Conservation (phyloP, 2,329 filamentous ascomycete species). For the Aspergillus sp. region DNA sequence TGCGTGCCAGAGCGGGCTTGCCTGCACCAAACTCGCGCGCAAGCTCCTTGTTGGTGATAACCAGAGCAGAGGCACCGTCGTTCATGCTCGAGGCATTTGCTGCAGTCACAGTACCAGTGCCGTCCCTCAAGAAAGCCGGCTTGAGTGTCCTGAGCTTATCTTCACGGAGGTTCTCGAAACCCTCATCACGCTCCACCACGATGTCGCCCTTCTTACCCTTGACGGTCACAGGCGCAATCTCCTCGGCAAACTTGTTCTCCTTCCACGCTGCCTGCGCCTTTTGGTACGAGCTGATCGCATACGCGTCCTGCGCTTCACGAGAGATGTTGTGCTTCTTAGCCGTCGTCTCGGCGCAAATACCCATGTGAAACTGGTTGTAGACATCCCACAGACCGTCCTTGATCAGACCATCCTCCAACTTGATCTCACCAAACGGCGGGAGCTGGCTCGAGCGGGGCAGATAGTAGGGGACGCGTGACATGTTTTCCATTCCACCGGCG, state of each 20-base stretch:
- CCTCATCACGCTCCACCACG: conserved; percentile 81
- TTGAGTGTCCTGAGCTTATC: conserved; percentile 87
- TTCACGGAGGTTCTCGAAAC: conserved; percentile 81
- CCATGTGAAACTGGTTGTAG: conserved; percentile 98
- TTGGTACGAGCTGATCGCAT: conserved; percentile 86
- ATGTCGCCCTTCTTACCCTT: conserved; percentile 82
- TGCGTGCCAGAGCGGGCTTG: conserved; percentile 83
- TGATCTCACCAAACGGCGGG: conserved; percentile 83
- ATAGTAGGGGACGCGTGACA: conserved; percentile 93
- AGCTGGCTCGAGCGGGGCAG: conserved; percentile 78
- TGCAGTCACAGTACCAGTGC: conserved; percentile 87
- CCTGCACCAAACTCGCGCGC: conserved; percentile 77
- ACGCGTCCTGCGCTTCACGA: conserved; percentile 86
- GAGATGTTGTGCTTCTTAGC: conserved; percentile 84
- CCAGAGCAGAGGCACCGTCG: conserved; percentile 88
- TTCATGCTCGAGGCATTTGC: conserved; percentile 94
- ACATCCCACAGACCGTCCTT: conserved; percentile 96
- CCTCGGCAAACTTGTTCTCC: conserved; percentile 79
- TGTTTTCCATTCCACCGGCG: conserved; percentile 97
- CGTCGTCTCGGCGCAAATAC: conserved; percentile 92
- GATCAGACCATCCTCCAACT: conserved; percentile 87
- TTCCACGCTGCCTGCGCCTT: conserved; percentile 91
- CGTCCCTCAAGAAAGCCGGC: conserved; percentile 86
- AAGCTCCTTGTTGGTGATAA: conserved; percentile 79
- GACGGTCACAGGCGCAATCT: conserved; percentile 86